Conservation (phyloP, 768 basidiomycete genomes). For the Mycena capillaripes region DNA sequence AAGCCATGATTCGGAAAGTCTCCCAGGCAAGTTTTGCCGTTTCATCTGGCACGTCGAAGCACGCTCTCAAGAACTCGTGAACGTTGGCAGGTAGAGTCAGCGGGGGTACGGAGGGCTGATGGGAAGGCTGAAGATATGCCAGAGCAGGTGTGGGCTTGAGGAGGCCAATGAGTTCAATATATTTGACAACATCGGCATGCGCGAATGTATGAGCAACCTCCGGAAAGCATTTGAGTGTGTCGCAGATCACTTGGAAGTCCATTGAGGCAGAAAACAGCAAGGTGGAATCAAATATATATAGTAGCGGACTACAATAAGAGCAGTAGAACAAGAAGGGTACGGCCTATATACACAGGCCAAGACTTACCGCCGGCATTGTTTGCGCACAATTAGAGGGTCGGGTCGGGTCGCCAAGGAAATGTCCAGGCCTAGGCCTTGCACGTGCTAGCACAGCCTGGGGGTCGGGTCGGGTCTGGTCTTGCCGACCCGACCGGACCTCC, state of each 20-base stretch:
- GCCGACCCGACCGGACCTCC: conserved; percentile 6
- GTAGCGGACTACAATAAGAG: neutral
- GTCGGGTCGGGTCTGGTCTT: conserved; percentile 9
- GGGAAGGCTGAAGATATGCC: conserved; percentile 6
- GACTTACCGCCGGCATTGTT: neutral
- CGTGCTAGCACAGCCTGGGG: conserved; percentile 1
- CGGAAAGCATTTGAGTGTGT: neutral
- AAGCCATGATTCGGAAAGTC: neutral
- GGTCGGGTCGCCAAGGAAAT: no score
- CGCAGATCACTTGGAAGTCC: conserved; percentile 5
- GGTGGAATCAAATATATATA: neutral
- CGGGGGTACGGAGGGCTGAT: neutral
- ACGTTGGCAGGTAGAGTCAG: conserved; percentile 7
- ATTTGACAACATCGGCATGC: conserved; percentile 8
- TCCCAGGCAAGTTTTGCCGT: conserved; percentile 17
- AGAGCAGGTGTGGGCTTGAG: conserved; percentile 13
- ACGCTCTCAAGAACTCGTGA: conserved; percentile 13
- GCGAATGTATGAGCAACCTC: neutral
- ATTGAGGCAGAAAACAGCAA: neutral
- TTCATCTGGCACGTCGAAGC: conserved; percentile 16
- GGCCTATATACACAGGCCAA: neutral
- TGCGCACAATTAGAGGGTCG: neutral
- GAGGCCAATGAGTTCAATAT: conserved; percentile 6
- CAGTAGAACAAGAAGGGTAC: neutral
- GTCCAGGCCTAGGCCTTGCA: neutral